Conservation (phyloP, 805 yeast genomes). For the Metschnikowia corniflorae region DNA sequence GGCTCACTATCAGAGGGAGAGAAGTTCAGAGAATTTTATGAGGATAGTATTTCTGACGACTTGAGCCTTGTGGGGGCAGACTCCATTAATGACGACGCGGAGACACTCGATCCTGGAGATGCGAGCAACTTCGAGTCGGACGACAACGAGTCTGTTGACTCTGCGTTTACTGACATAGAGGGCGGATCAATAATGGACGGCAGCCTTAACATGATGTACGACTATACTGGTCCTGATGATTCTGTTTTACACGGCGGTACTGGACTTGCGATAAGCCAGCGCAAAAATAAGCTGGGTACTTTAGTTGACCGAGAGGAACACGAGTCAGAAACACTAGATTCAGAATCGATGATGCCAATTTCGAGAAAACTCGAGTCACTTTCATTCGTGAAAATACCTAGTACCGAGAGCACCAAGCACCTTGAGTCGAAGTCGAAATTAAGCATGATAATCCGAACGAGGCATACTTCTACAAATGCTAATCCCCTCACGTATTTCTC, state of each 20-base stretch:
- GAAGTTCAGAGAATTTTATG: conserved; percentile 1
- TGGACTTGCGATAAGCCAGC: not conserved
- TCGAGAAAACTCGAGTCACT: conserved; percentile 10
- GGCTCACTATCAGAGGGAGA: conserved; percentile 3
- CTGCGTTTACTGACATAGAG: conserved; percentile 44
- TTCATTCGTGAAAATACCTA: conserved; percentile 13
- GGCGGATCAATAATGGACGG: conserved; percentile 34
- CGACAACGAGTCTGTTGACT: conserved; percentile 32
- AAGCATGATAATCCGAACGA: conserved; percentile 41
- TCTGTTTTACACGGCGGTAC: conserved; percentile 11
- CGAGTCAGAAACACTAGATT: not conserved
- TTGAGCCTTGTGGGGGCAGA: conserved; percentile 6
- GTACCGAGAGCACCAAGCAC: conserved; percentile 2
- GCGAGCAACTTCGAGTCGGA: conserved; percentile 9
- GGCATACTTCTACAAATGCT: conserved; percentile 30
- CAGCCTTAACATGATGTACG: conserved; percentile 17
- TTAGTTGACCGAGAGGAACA: too few relatives aligned
- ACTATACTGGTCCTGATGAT: conserved; percentile 18
- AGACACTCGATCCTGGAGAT: conserved; percentile 4
- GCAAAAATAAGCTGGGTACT: not conserved
- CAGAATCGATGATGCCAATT: conserved; percentile 2
- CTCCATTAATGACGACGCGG: conserved; percentile 3
- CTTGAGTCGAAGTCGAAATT: conserved; percentile 12
- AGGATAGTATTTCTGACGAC: conserved; percentile 1
- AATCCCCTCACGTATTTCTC: conserved; percentile 45